Conservation (phyloP, 83 land plant genomes). For the Diphasiastrum complanatum region DNA sequence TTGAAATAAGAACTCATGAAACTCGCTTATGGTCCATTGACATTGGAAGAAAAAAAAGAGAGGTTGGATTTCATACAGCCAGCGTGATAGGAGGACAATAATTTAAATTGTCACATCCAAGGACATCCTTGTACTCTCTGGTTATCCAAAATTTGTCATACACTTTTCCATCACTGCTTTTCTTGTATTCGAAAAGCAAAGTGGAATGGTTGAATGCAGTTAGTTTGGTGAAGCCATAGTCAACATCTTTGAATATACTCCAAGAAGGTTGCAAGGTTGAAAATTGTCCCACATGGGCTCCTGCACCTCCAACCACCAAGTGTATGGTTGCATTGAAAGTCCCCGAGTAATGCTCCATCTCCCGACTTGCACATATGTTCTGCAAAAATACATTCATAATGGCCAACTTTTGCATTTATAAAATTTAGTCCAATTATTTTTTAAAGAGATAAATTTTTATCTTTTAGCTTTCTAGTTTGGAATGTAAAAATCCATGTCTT, state of each 20-base stretch:
- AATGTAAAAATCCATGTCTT: no score
- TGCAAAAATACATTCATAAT: no score
- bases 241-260: conserved; percentile 66
- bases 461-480: no score
- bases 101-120: conserved; percentile 58
- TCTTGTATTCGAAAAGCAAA: conserved; percentile 81
- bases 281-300: conserved; percentile 47
- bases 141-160: conserved; percentile 79
- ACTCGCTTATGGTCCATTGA: no score
- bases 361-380: conserved; percentile 56
- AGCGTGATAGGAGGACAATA: conserved; percentile 55
- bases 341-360: conserved; percentile 53
- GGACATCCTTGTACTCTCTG: conserved; percentile 77
- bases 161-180: conserved; percentile 63
- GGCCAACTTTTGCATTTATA: no score
- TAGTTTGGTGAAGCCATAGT: conserved; percentile 77
- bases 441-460: no score
- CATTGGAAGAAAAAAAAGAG: no score
- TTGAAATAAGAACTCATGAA: no score
- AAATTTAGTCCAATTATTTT: no score
- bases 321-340: conserved; percentile 74
- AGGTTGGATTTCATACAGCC: conserved; percentile 57
- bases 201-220: conserved; percentile 82
- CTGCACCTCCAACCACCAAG: conserved; percentile 85
- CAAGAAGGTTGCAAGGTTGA: conserved; percentile 40